A percentile compares a stretch with the other conserved stretches of the same genome.
These are phyloP conservation scores for Ogataea ramenticola DNA, from an alignment of 805 yeast genomes.

Conservation along the genomic window DNA sequence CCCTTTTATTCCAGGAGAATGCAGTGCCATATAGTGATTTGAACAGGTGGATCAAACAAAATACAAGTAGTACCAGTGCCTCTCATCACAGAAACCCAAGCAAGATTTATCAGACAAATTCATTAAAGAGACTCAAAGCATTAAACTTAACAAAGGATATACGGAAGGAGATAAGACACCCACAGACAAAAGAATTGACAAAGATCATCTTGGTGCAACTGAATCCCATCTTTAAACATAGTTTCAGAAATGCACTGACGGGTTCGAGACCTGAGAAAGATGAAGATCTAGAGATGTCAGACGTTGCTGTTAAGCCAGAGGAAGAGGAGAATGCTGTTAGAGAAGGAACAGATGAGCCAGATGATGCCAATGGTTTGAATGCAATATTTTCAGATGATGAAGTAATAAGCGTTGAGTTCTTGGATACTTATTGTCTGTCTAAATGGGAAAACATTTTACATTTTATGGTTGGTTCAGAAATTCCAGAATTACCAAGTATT, in stretches of 20 bases:
- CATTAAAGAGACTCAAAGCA: constrained; percentile 66
- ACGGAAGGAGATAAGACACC: constrained; percentile 25
- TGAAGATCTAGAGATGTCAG: neutral
- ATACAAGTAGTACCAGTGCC: constrained; percentile 7
- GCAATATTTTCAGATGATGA: constrained; percentile 69
- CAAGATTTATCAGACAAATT: constrained; percentile 59
- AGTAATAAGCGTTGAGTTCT: constrained; percentile 52
- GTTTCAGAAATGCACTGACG: constrained; percentile 76
- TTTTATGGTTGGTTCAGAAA: constrained; percentile 93
- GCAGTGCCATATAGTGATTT: constrained; percentile 62
- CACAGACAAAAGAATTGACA: constrained; percentile 26
- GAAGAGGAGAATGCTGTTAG: constrained; percentile 6
- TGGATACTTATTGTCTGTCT: constrained; percentile 73
- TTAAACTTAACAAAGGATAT: constrained; percentile 66
- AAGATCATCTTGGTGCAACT: constrained; percentile 35
- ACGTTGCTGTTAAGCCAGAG: neutral
- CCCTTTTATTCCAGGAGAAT: constrained; percentile 75
- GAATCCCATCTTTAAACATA: constrained; percentile 66
- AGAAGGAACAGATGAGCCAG: neutral
- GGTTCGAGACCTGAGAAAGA: constrained; percentile 32
- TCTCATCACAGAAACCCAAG: constrained; percentile 25
- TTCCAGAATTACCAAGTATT: constrained; percentile 61
- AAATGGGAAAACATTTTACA: constrained; percentile 96
- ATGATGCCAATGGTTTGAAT: constrained; percentile 2
- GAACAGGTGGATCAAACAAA: constrained; percentile 63